phyloP scores from a whole-genome alignment of 306 rosid genomes.

The Lathyrus sativus region DNA sequence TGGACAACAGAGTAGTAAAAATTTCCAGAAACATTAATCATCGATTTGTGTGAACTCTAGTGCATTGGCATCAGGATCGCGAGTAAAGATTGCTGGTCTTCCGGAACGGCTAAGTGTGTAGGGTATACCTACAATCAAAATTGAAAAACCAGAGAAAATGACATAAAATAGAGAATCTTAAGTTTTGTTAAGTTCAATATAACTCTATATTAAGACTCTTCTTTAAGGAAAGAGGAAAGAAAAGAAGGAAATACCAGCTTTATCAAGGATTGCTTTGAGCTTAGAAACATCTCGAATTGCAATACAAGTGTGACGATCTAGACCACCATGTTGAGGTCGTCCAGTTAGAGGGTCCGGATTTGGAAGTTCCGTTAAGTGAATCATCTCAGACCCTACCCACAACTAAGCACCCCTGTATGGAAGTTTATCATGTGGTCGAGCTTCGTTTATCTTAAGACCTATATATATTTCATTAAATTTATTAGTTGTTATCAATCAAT shows the following conservation, averaged over 20 bases:
- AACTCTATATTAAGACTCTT: no score
- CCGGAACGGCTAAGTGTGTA: conserved; percentile 95
- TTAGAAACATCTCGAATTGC: conserved; percentile 76
- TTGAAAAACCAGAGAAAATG: conserved; percentile 18
- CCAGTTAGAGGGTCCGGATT: conserved; percentile 94
- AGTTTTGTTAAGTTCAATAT: no score
- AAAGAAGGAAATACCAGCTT: conserved; percentile 59
- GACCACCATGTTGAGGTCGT: conserved; percentile 86
- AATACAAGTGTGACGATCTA: conserved; percentile 88
- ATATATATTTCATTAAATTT: conserved; percentile 10
- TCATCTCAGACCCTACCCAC: conserved; percentile 98
- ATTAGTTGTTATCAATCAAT: conserved; percentile 22
- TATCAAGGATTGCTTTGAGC: conserved; percentile 76
- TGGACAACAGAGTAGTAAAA: no score
- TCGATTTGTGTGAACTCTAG: conserved; percentile 87
- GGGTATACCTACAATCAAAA: conserved; percentile 70
- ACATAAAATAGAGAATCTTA: neutral
- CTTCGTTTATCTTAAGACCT: conserved; percentile 92
- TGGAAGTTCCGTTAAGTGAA: conserved; percentile 97
- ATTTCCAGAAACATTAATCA: conserved; percentile 32
- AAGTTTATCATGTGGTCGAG: conserved; percentile 93
- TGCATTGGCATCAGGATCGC: conserved; percentile 95
- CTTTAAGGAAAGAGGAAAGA: neutral
- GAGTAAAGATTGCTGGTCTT: conserved; percentile 91
- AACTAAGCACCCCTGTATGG: conserved; percentile 98